A percentile compares a stretch with the other conserved stretches of the same genome.
Evolutionary conservation across 2,329 filamentous ascomycete genomes (phyloP).

Genomic region (Acephala macrosclerotiorum): DNA sequence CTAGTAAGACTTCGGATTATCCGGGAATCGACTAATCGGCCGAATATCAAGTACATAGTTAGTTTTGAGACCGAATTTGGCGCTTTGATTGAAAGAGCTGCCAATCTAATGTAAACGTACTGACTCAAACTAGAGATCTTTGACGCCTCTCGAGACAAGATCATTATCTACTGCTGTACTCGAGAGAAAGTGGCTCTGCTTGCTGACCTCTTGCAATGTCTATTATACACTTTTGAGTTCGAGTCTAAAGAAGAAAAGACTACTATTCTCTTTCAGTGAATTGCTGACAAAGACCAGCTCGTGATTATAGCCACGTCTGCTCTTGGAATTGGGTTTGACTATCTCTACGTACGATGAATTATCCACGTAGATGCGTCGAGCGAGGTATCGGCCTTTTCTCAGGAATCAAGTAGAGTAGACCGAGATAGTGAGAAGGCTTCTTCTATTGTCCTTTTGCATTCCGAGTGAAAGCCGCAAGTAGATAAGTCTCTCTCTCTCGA

Average conservation of each 20-base stretch:
- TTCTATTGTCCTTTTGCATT: too few relatives aligned
- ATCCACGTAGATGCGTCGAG: too few relatives aligned
- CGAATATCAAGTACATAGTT: conserved; percentile 7
- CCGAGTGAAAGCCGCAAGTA: too few relatives aligned
- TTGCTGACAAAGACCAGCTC: background rate
- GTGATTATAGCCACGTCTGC: background rate
- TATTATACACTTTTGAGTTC: background rate
- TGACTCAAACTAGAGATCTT: background rate
- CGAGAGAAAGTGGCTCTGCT: background rate
- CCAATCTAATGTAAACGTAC: background rate
- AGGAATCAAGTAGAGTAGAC: too few relatives aligned
- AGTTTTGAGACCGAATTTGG: background rate
- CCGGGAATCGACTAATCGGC: conserved; percentile 1
- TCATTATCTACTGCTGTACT: background rate
- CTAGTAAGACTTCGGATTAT: background rate
- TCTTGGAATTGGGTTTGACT: background rate
- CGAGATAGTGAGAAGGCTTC: too few relatives aligned
- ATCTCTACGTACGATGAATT: too few relatives aligned
- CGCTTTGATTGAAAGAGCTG: too few relatives aligned
- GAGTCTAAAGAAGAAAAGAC: background rate
- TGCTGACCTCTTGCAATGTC: background rate
- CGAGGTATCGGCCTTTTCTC: too few relatives aligned
- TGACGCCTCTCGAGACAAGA: background rate
- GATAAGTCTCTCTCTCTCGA: too few relatives aligned
- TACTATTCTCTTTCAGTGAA: background rate